These are phyloP conservation scores for Urostyla sp. DNA, from an alignment of 73 alveolate species.

Conservation along the genomic window DNA sequence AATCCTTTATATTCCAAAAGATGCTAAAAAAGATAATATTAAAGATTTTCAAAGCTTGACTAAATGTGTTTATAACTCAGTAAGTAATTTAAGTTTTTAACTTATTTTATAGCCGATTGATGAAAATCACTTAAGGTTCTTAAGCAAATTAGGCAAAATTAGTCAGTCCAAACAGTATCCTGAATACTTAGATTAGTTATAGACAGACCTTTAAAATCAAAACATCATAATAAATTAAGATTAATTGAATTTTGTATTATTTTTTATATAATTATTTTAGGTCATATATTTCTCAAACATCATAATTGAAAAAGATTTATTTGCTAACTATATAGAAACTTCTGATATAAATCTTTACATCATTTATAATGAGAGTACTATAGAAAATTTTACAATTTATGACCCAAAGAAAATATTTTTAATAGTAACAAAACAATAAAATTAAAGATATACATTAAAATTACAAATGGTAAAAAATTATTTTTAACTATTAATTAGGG, in stretches of 20 bases:
- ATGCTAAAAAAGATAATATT: neutral
- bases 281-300: slow-evolving; percentile 28
- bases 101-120: too few species aligned
- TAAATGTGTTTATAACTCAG: slow-evolving; percentile 1
- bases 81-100: too few species aligned
- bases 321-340: neutral
- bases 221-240: slow-evolving; percentile 30
- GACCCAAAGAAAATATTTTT: slow-evolving; percentile 13
- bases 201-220: neutral
- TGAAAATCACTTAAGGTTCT: slow-evolving; percentile 17
- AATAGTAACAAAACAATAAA: slow-evolving; percentile 17
- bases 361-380: slow-evolving; percentile 47
- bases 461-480: too few species aligned
- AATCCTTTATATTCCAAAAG: slow-evolving; percentile 12
- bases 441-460: too few species aligned
- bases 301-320: neutral
- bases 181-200: neutral
- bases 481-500: too few species aligned
- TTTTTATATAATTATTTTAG: neutral
- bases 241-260: slow-evolving; percentile 15
- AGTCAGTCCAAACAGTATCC: neutral
- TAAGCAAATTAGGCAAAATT: slow-evolving; percentile 14
- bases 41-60: neutral
- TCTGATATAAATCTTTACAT: neutral
- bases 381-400: neutral